phyloP scores from a whole-genome alignment of 169 alveolate genomes.

The Neospora caninum region DNA sequence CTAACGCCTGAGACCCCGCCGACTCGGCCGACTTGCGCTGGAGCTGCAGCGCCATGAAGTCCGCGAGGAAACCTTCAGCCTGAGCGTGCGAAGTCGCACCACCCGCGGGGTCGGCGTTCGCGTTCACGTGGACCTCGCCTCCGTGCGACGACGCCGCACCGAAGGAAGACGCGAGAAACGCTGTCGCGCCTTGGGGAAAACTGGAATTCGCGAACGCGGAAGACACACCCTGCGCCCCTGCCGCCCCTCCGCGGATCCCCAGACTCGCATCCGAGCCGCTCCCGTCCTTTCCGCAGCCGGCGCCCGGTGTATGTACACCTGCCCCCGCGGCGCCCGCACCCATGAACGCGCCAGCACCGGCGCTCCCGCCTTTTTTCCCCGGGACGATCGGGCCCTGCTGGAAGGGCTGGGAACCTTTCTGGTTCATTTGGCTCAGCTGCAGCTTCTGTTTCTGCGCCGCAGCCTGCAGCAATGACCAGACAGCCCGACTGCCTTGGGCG shows the following conservation, averaged over 20 bases:
- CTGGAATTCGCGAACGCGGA: background rate
- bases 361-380: background rate
- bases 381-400: background rate
- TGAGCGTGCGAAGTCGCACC: background rate
- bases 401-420: background rate
- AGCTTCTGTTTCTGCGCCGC: constrained; percentile 24
- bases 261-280: too few relatives aligned
- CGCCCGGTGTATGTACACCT: background rate
- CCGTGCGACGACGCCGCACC: background rate
- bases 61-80: background rate
- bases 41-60: background rate
- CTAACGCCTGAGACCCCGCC: background rate
- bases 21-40: background rate
- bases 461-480: background rate
- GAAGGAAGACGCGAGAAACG: background rate
- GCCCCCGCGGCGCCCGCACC: background rate
- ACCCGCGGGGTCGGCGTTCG: background rate
- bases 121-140: background rate
- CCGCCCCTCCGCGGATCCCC: background rate
- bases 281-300: too few relatives aligned
- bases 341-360: background rate
- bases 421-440: background rate
- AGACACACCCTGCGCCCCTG: background rate
- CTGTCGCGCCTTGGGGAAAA: background rate
- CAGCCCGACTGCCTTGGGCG: background rate